phyloP scores from a whole-genome alignment of 1,284 basidiomycete species.

The Volvariella volvacea region DNA sequence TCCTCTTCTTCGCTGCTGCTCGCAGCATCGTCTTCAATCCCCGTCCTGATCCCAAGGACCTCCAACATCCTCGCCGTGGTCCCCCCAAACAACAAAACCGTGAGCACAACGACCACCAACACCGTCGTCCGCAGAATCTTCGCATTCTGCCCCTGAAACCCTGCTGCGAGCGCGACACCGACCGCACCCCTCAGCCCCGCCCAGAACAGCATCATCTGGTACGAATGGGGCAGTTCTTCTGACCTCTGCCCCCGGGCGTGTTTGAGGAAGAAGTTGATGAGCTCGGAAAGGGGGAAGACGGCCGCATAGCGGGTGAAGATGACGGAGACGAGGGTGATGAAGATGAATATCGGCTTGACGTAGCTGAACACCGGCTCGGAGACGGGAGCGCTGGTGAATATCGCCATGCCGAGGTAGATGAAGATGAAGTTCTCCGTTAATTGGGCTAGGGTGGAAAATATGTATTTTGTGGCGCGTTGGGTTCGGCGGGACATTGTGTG shows the following conservation, averaged over 20 bases:
- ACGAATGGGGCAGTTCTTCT: constrained; percentile 90
- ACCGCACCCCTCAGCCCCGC: constrained; percentile 95
- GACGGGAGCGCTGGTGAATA: constrained; percentile 82
- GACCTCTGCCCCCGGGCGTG: constrained; percentile 78
- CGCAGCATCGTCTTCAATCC: constrained; percentile 88
- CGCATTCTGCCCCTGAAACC: constrained; percentile 90
- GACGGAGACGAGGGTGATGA: constrained; percentile 84
- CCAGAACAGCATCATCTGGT: constrained; percentile 99
- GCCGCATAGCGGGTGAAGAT: constrained; percentile 93
- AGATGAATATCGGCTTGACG: constrained; percentile 95
- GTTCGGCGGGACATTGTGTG: constrained; percentile 98
- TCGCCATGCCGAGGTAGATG: constrained; percentile 94
- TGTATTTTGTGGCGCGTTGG: constrained; percentile 93
- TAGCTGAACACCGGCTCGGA: constrained; percentile 73
- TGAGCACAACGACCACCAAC: constrained; percentile 92
- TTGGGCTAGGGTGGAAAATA: constrained; percentile 88
- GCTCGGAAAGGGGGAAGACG: constrained; percentile 94
- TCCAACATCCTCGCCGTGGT: constrained; percentile 97
- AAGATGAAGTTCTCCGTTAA: constrained; percentile 99
- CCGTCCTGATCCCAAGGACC: constrained; percentile 92
- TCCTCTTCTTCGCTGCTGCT: constrained; percentile 74
- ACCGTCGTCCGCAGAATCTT: constrained; percentile 91
- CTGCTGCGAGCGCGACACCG: constrained; percentile 93
- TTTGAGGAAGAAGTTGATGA: constrained; percentile 87
- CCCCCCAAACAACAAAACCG: constrained; percentile 93